Percentiles rank a stretch among this genome's conserved stretches.
phyloP scores from a whole-genome alignment of 495 filamentous ascomycete species.

The Penicillium pulvis region DNA sequence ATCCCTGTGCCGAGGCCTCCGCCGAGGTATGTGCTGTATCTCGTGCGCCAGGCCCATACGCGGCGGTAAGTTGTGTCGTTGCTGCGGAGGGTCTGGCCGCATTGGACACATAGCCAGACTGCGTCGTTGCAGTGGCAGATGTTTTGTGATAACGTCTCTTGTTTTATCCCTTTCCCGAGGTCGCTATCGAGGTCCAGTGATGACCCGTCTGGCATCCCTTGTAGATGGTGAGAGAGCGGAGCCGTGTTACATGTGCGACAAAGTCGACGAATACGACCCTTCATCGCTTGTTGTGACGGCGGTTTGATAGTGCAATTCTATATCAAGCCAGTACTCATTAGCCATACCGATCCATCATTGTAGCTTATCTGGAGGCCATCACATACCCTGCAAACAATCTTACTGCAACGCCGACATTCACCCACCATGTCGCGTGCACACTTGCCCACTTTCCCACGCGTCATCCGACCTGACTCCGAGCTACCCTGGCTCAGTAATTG shows the following conservation, averaged over 20 bases:
- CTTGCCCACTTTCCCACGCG: slow-evolving; percentile 65
- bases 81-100: slow-evolving; percentile 67
- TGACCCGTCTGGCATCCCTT: neutral
- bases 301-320: slow-evolving; percentile 87
- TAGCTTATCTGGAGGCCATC: neutral
- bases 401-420: slow-evolving; percentile 76
- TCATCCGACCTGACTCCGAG: slow-evolving; percentile 42
- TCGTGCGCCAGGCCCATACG: slow-evolving; percentile 85
- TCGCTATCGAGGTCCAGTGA: neutral
- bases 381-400: slow-evolving; percentile 73
- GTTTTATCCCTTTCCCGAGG: slow-evolving; percentile 3
- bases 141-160: slow-evolving; percentile 52
- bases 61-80: slow-evolving; percentile 75
- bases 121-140: slow-evolving; percentile 69
- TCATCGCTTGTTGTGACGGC: slow-evolving; percentile 60
- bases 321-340: neutral
- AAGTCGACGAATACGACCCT: slow-evolving; percentile 73
- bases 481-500: slow-evolving; percentile 36
- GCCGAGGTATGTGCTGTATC: slow-evolving; percentile 78
- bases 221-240: slow-evolving; percentile 51
- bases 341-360: neutral
- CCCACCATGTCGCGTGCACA: slow-evolving; percentile 86
- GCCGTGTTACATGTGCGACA: slow-evolving; percentile 71
- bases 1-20: slow-evolving; percentile 79
- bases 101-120: slow-evolving; percentile 80